Evolutionary conservation across 129 eudicot genomes (phyloP).

Genomic region (Glebionis coronaria): DNA sequence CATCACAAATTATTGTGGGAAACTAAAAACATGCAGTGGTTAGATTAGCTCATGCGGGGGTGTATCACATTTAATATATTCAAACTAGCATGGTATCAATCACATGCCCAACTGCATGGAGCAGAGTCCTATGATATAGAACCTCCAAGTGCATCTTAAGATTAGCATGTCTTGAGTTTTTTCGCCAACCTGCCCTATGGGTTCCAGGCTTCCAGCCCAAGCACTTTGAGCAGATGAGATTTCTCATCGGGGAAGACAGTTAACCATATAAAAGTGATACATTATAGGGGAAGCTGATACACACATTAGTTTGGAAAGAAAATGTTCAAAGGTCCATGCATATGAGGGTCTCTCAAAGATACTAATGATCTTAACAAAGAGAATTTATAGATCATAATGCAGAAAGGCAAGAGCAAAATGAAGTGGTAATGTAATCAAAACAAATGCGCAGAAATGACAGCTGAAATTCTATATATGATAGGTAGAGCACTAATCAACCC

Average conservation of each 20-base stretch:
- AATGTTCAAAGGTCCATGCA: slow-evolving; percentile 14
- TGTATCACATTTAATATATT: slow-evolving; percentile 1
- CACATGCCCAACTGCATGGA: slow-evolving; percentile 17
- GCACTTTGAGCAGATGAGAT: slow-evolving; percentile 14
- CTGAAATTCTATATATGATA: not conserved
- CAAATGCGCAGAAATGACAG: slow-evolving; percentile 1
- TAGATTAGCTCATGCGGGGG: slow-evolving; percentile 6
- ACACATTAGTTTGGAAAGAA: not conserved
- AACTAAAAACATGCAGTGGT: slow-evolving; percentile 1
- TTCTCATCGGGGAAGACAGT: not conserved
- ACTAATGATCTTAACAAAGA: not conserved
- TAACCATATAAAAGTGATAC: slow-evolving; percentile 17
- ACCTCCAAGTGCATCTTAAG: not conserved
- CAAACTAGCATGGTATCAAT: slow-evolving; percentile 10
- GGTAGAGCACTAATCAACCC: slow-evolving; percentile 26
- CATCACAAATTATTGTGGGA: too few relatives aligned
- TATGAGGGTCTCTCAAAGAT: not conserved
- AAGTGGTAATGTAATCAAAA: not conserved
- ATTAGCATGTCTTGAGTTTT: slow-evolving; percentile 11
- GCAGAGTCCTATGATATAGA: not conserved
- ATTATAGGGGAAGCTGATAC: slow-evolving; percentile 2
- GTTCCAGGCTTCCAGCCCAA: slow-evolving; percentile 18
- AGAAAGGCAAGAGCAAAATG: not conserved
- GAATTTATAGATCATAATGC: slow-evolving; percentile 3
- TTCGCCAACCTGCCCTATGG: slow-evolving; percentile 2